Evolutionary conservation across 192 early-diverging fungal species (phyloP).

Genomic region (Coemansia sp.): DNA sequence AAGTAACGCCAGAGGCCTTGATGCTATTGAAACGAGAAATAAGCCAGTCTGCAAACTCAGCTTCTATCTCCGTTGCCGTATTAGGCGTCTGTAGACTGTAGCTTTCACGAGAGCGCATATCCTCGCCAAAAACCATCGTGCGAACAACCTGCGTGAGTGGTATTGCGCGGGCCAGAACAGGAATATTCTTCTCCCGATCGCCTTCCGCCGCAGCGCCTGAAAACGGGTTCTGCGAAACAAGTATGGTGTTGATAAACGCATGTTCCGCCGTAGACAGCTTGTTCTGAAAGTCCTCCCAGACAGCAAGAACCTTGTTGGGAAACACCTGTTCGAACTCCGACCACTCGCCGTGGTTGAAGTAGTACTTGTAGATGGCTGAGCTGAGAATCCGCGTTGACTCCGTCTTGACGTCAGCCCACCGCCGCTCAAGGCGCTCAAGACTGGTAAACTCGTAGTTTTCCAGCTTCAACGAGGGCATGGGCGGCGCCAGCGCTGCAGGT

Average conservation of each 20-base stretch:
- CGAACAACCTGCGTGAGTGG: conserved; percentile 45
- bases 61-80: conserved; percentile 23
- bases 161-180: conserved; percentile 43
- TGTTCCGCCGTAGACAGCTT: conserved; percentile 39
- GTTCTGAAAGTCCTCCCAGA: conserved; percentile 46
- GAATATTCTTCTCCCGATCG: conserved; percentile 41
- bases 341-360: conserved; percentile 55
- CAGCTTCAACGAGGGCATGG: conserved; percentile 22
- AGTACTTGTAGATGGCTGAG: conserved; percentile 57
- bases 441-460: conserved; percentile 52
- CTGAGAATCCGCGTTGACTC: conserved; percentile 50
- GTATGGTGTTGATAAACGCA: conserved; percentile 39
- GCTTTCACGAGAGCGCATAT: conserved; percentile 47
- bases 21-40: conserved; percentile 45
- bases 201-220: conserved; percentile 21
- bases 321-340: conserved; percentile 53
- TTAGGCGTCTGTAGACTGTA: conserved; percentile 34
- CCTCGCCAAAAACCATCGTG: conserved; percentile 44
- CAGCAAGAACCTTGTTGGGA: conserved; percentile 36
- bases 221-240: conserved; percentile 54
- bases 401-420: conserved; percentile 48
- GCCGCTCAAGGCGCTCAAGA: conserved; percentile 51
- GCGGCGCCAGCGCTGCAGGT: conserved; percentile 30
- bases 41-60: conserved; percentile 53
- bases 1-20: conserved; percentile 18